These are phyloP conservation scores for Aspergillus brasiliensis DNA, from an alignment of 2,329 filamentous ascomycete species.

Conservation along the genomic window DNA sequence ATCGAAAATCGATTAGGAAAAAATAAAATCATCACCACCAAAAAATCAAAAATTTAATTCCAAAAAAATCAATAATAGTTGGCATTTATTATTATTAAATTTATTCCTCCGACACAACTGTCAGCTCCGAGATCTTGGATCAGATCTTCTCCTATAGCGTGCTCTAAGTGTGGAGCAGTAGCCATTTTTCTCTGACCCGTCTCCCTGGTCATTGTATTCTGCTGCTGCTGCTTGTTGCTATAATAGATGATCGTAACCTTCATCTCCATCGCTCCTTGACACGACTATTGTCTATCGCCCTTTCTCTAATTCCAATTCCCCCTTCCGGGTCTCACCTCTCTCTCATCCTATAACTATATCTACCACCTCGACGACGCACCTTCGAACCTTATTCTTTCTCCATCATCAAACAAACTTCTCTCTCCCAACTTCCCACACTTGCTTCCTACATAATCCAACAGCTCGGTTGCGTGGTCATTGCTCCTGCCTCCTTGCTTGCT, in stretches of 20 bases:
- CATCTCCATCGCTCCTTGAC: constrained; percentile 19
- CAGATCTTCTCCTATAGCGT: constrained; percentile 43
- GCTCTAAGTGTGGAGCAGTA: constrained; percentile 32
- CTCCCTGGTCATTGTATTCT: constrained; percentile 36
- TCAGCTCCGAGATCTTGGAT: constrained; percentile 46
- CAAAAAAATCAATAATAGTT: constrained; percentile 8
- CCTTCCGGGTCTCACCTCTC: constrained; percentile 11
- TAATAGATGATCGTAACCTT: constrained; percentile 23
- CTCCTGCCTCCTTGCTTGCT: background rate
- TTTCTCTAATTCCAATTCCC: constrained; percentile 12
- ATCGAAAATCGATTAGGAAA: constrained; percentile 8
- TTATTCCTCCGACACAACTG: constrained; percentile 33
- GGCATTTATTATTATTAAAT: constrained; percentile 16
- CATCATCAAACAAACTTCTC: background rate
- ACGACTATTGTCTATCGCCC: constrained; percentile 13
- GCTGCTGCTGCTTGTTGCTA: constrained; percentile 27
- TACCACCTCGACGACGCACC: constrained; percentile 16
- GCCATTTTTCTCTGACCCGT: constrained; percentile 38
- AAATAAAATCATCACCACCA: constrained; percentile 10
- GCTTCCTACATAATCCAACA: background rate
- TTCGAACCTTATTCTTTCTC: constrained; percentile 11
- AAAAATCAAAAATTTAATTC: background rate
- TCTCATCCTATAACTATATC: constrained; percentile 21
- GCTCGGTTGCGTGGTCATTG: constrained; percentile 4
- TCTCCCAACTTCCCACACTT: background rate